A percentile compares a stretch with the other conserved stretches of the same genome.
Conservation (phyloP, 352 stramenopile genomes). For the Pythium diclinum region DNA sequence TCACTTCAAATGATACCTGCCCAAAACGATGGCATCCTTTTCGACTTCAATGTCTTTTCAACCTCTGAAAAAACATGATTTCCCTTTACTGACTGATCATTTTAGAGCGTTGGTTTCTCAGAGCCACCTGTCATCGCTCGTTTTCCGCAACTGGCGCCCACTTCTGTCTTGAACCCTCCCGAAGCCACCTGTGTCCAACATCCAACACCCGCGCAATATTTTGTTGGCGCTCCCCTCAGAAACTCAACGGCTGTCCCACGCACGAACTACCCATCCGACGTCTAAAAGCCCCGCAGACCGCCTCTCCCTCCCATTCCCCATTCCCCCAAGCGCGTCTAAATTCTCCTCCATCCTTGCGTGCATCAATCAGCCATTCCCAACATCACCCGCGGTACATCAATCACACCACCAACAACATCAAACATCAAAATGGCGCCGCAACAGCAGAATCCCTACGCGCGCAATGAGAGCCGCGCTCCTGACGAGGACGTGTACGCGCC, state of each 20-base stretch:
- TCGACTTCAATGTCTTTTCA: background rate
- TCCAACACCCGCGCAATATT: background rate
- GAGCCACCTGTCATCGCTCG: background rate
- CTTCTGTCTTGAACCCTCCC: background rate
- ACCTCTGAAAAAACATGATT: background rate
- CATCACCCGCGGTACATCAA: background rate
- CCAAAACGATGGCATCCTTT: background rate
- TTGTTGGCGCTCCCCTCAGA: background rate
- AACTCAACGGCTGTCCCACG: background rate
- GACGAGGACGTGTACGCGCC: constrained; percentile 19
- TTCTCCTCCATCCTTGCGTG: too few relatives aligned
- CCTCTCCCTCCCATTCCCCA: background rate
- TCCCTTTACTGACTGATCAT: background rate
- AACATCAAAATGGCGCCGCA: constrained; percentile 10
- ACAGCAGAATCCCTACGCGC: constrained; percentile 13
- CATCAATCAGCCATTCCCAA: background rate
- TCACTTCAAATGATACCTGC: background rate
- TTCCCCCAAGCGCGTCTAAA: background rate
- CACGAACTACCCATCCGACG: background rate
- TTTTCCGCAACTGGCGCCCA: background rate
- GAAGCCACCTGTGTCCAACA: constrained; percentile 6
- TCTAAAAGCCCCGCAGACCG: background rate
- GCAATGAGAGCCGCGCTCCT: constrained; percentile 13
- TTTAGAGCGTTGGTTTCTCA: background rate
- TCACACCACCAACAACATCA: background rate